Percentiles rank a stretch among this genome's conserved stretches.
Evolutionary conservation across 192 early-diverging fungal species (phyloP).

Genomic region (Physocladia obscura): DNA sequence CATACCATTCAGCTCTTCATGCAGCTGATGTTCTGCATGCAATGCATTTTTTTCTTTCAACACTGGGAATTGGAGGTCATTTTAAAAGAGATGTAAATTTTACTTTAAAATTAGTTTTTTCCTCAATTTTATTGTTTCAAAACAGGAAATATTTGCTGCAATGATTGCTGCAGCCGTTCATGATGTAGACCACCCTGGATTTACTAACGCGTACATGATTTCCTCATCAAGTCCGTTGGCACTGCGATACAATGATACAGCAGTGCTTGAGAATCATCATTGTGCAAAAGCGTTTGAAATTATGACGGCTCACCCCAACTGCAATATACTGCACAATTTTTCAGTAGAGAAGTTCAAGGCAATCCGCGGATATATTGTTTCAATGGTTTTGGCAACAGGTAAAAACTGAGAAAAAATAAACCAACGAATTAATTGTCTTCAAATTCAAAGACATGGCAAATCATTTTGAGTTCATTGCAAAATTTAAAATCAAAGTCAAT

Average conservation of each 20-base stretch:
- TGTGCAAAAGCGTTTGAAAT: constrained; percentile 53
- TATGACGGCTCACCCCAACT: constrained; percentile 36
- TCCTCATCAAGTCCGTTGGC: constrained; percentile 32
- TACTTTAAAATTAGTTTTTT: neutral
- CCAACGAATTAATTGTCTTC: constrained; percentile 30
- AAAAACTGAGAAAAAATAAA: neutral
- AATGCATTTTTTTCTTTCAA: constrained; percentile 39
- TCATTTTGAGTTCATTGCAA: constrained; percentile 61
- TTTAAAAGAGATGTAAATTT: constrained; percentile 32
- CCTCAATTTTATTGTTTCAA: neutral
- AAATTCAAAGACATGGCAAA: constrained; percentile 53
- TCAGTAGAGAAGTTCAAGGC: constrained; percentile 47
- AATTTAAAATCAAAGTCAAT: constrained; percentile 59
- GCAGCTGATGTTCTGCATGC: constrained; percentile 56
- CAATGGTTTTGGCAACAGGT: constrained; percentile 48
- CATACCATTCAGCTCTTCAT: constrained; percentile 55
- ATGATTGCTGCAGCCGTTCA: constrained; percentile 43
- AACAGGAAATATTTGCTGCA: constrained; percentile 34
- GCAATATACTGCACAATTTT: constrained; percentile 49
- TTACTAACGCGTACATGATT: constrained; percentile 51
- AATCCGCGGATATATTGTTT: constrained; percentile 38
- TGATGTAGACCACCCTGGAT: constrained; percentile 53
- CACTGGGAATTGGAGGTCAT: constrained; percentile 18
- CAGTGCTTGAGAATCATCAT: constrained; percentile 58
- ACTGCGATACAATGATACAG: constrained; percentile 48